phyloP scores from a whole-genome alignment of 148 eudicot species.

The Diospyros lotus region DNA sequence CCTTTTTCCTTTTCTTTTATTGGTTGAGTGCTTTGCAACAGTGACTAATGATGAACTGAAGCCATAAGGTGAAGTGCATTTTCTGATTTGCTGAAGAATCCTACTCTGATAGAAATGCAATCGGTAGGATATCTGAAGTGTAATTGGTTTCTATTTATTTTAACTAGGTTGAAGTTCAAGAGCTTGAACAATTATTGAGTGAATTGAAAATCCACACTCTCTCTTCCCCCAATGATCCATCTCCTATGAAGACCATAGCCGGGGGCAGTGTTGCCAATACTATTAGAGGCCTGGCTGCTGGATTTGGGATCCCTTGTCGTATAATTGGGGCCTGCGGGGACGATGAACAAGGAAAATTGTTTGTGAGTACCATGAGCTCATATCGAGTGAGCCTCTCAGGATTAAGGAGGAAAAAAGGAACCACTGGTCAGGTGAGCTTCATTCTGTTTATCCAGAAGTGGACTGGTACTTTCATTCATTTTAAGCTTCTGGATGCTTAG shows the following conservation, averaged over 20 bases:
- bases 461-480: neutral
- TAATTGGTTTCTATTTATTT: neutral
- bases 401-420: conserved; percentile 57
- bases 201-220: conserved; percentile 58
- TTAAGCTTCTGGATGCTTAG: conserved; percentile 3
- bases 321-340: conserved; percentile 91
- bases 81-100: neutral
- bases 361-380: conserved; percentile 55
- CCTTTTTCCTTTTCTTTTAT: neutral
- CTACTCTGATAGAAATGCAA: neutral
- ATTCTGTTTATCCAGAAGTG: neutral
- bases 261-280: conserved; percentile 98
- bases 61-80: neutral
- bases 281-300: conserved; percentile 81
- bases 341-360: conserved; percentile 74
- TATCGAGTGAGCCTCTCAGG: conserved; percentile 64
- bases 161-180: conserved; percentile 64
- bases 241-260: conserved; percentile 70
- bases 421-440: conserved; percentile 74
- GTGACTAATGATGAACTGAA: neutral
- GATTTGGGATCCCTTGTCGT: conserved; percentile 75
- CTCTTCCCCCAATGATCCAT: conserved; percentile 37
- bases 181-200: conserved; percentile 59
- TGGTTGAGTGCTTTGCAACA: neutral
- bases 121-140: neutral